Conservation (phyloP, 2,329 filamentous ascomycete genomes). For the Aspergillus brasiliensis region DNA sequence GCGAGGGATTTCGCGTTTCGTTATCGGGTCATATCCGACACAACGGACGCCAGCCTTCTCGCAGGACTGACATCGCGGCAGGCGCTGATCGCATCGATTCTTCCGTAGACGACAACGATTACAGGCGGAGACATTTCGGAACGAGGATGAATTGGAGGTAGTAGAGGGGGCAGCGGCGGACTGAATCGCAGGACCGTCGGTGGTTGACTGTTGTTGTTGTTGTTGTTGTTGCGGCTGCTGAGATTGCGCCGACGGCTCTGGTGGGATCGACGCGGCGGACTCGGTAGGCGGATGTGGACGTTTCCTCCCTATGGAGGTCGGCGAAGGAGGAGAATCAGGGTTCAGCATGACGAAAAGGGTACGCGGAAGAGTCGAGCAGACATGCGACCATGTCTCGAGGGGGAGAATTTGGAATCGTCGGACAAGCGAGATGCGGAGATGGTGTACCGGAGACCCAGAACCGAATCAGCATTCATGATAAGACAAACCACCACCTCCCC, state of each 20-base stretch:
- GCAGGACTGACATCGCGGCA: conserved; percentile 88
- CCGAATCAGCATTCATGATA: conserved; percentile 36
- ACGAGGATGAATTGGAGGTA: conserved; percentile 50
- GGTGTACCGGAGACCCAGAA: conserved; percentile 18
- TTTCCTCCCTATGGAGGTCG: conserved; percentile 39
- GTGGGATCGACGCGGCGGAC: conserved; percentile 23
- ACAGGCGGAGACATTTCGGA: conserved; percentile 89
- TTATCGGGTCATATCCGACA: conserved; percentile 94
- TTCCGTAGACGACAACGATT: conserved; percentile 90
- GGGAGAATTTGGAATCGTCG: conserved; percentile 24
- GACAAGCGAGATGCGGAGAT: conserved; percentile 13
- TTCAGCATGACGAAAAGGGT: conserved; percentile 38
- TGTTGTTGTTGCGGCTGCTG: conserved; percentile 22
- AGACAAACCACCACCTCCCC: conserved; percentile 1
- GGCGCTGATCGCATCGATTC: conserved; percentile 90
- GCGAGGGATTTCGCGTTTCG: conserved; percentile 90
- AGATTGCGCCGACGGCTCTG: conserved; percentile 22
- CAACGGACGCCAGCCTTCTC: conserved; percentile 91
- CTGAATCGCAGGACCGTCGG: conserved; percentile 17
- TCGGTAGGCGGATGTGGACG: conserved; percentile 37
- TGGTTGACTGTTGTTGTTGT: conserved; percentile 12
- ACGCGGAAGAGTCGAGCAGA: conserved; percentile 26
- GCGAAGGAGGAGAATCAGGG: conserved; percentile 32
- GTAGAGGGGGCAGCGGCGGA: conserved; percentile 27
- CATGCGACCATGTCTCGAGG: conserved; percentile 36